Base-by-base conservation (phyloP, 352 stramenopile genomes). In the Hyaloperonospora arabidopsidis region DNA sequence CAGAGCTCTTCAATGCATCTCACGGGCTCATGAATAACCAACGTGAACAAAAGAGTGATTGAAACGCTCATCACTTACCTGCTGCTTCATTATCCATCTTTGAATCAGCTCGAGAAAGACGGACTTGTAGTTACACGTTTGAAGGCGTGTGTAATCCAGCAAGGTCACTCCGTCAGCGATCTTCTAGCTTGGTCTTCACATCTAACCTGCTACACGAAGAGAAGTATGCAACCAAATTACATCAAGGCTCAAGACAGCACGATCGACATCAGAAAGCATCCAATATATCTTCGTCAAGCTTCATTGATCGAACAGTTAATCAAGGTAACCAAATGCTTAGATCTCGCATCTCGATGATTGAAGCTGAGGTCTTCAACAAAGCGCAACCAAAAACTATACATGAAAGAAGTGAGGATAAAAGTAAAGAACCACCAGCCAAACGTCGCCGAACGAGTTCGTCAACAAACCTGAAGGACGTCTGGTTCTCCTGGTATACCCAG, bases 401-500 rank as follows among this genome's bases (percentile, higher is more conserved):
- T 15, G 49, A 45, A 14, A 41, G 12, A n/a, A 41, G 13, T 45
- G 38, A 49, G 45, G 45, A 44, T 22, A 15, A 6, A 12, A 49
- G 12, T 13, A 7, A 29, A 8, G 7, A 29, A 29, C 14, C 23
- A 46, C 25, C 39, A 35, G 11, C 32, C 14, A 54, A 47, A 21
- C 28, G 45, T 45, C 45, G 28, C 1, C 25, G 29, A 48, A 61
- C 54, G 2, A 13, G n/a, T 44, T 2, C 40, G 35, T 28, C 22
- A 39, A 43, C 35, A 0, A 55, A 15, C 17, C 21, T 49, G 25
- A 47, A 43, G 15, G 47, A 52, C 8, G 47, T 35, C 10, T 56
- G 47, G 54, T 61, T 51, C 39, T 17, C 45, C 2, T 61, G 46
- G 46, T 62, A 62, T 23, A 15, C 48, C n/a, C 47, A 62, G 6